Conservation (phyloP, 2,329 filamentous ascomycete genomes). For the Alternaria sp. region DNA sequence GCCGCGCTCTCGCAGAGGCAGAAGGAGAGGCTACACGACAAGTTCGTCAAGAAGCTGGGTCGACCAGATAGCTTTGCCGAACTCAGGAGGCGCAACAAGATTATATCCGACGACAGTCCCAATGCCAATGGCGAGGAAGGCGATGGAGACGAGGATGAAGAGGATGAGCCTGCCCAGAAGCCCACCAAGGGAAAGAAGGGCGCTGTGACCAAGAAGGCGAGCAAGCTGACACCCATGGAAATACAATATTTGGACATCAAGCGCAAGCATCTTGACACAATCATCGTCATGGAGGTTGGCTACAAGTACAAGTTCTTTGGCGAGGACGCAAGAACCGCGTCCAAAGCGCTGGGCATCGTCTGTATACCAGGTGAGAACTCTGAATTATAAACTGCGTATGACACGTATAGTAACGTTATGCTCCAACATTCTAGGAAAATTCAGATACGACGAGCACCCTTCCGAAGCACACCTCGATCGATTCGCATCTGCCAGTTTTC, state of each 20-base stretch:
- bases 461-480: slow-evolving; percentile 92
- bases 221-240: slow-evolving; percentile 93
- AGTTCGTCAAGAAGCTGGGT: slow-evolving; percentile 90
- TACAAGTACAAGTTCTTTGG: slow-evolving; percentile 99
- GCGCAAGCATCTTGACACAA: slow-evolving; percentile 84
- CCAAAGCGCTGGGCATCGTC: slow-evolving; percentile 91
- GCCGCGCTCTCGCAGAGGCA: slow-evolving; percentile 63
- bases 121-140: slow-evolving; percentile 61
- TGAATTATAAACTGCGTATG: background rate
- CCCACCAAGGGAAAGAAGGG: slow-evolving; percentile 61
- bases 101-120: slow-evolving; percentile 63
- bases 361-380: slow-evolving; percentile 76
- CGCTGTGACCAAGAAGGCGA: slow-evolving; percentile 71
- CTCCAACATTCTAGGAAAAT: slow-evolving; percentile 78
- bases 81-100: slow-evolving; percentile 68
- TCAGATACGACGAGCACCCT: slow-evolving; percentile 83
- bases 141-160: slow-evolving; percentile 65
- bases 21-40: slow-evolving; percentile 78
- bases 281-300: slow-evolving; percentile 93
- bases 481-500: slow-evolving; percentile 96
- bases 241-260: slow-evolving; percentile 95
- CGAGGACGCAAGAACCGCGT: slow-evolving; percentile 88
- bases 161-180: slow-evolving; percentile 64
- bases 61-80: slow-evolving; percentile 81
- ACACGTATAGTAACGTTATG: slow-evolving; percentile 67